Evolutionary conservation across 164 flowering plant species (phyloP), one percentile per base, ranked within the genome.

Genomic region (Magnolia kwangsiensis): DNA sequence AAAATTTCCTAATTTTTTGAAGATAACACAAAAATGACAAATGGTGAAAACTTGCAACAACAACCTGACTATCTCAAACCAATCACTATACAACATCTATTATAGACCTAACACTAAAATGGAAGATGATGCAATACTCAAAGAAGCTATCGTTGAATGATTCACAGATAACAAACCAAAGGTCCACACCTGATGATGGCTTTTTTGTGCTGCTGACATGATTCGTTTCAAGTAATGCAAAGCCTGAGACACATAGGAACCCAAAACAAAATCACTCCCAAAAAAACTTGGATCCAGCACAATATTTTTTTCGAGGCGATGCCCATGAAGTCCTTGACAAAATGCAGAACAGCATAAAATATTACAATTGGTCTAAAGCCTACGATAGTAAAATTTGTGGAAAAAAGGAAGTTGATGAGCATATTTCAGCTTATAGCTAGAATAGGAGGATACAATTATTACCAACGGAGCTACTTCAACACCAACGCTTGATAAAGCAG

Each of bases 181-280:
- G 50, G 27, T 67, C 69, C 85, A 63, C 50, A 91, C 98, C 96
- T 93, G 75, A 72, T 88, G 92, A 78, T 93, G 98, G 78, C 84
- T 86, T 66, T 71, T 80, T 76, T 82, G 82, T 10, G 81, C 84
- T 50, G 83, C 79, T 29, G 83, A 74, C 69, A 76, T 78, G 14
- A 69, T 76, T 78, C 74, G 81, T 73, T 79, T 82, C 14, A 86
- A 66, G 29, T 80, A 83, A 70, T 78, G 71, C 64, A 76, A 68
- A 73, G 80, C 45, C 83, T 76, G 80, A 71, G 89, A 85, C 16
- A 80, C 31, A 72, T 73, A 85, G 51, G 87, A 80, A 19, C 67
- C 37, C 51, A 78, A 59, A 59, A 76, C 29, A 78, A 82, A 72
- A 23, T 71, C 78, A 70, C 77, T 72, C 4, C 72, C 66, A 49